Evolutionary conservation across 106 monocot species (phyloP).

Genomic region (Agapanthus africanus): DNA sequence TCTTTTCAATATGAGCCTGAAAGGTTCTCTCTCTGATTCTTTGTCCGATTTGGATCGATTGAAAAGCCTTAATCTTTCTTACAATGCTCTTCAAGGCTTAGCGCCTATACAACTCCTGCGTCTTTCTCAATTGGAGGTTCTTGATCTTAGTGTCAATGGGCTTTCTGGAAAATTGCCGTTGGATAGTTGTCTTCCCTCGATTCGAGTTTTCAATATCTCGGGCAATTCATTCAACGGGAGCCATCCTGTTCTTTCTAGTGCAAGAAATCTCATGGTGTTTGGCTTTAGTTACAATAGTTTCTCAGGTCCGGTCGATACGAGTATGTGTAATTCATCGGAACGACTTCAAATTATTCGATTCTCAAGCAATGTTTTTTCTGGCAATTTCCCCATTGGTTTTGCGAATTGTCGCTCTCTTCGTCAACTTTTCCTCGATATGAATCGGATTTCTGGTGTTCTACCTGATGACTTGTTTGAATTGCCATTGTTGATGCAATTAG

Average conservation of each 20-base stretch:
- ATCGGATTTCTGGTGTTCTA: constrained; percentile 33
- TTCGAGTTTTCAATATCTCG: constrained; percentile 56
- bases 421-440: constrained; percentile 33
- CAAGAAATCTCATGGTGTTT: constrained; percentile 30
- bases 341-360: constrained; percentile 23
- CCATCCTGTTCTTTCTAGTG: constrained; percentile 32
- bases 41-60: constrained; percentile 27
- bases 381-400: constrained; percentile 35
- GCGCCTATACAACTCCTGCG: constrained; percentile 36
- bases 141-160: constrained; percentile 56
- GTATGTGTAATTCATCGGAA: constrained; percentile 28
- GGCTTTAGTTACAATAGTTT: constrained; percentile 54
- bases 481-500: constrained; percentile 21
- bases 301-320: constrained; percentile 29
- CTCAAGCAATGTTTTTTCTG: constrained; percentile 40
- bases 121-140: constrained; percentile 26
- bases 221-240: constrained; percentile 42
- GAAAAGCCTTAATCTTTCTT: constrained; percentile 30
- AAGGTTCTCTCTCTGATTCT: constrained; percentile 26
- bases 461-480: constrained; percentile 46
- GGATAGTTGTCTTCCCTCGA: constrained; percentile 19
- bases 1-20: constrained; percentile 29
- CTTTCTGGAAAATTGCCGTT: constrained; percentile 33
- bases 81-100: constrained; percentile 30
- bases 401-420: constrained; percentile 33